Evolutionary conservation across 352 stramenopile species (phyloP), one percentile per base, ranked within the genome.

Genomic region (Phytophthora multivora): DNA sequence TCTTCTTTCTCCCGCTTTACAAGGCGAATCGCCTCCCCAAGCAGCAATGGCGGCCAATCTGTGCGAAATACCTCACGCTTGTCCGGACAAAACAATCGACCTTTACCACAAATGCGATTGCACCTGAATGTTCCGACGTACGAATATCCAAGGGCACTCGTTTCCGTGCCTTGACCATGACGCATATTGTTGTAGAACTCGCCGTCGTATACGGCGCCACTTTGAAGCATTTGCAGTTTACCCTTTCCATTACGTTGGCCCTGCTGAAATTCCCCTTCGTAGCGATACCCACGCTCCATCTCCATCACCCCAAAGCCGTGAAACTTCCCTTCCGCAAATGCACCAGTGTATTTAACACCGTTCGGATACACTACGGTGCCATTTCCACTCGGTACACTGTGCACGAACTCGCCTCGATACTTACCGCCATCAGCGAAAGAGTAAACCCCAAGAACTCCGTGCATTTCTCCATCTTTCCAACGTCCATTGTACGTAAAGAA

Each of bases 391-490:
- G 77, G 67, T 26, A 53, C 23, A 26, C 70, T 86, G 23, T 75
- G 46, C 7, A 62, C 62, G 66, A 81, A 89, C 30, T 73, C 79
- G n/a, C 83, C 80, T 6, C 69, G 64, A 65, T 90, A 89, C 52
- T 83, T 89, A 40, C 83, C 83, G 4, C 80, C 80, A 50, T 92
- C 83, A 8, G 79, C 79, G 53, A 89, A 92, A 25, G 75, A 71
- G 56, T 89, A 92, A 10, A 90, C 77, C 21, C 83, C 83, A 48
- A 90, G 65, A 12, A 66, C 49, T 10, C 80, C 68, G 6, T 85
- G 77, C 80, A 92, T 92, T 64, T 88, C 73, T 19, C 83, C 83
- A 18, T 74, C 47, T 58, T 85, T 87, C 83, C 83, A 92, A 21
- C 75, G 77, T 4, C 83, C 83, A 8, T 80, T 84, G 66, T 90